Percentiles rank a stretch among this genome's conserved stretches.
Evolutionary conservation across 1,284 basidiomycete species (phyloP).

Genomic region (Cutaneotrichosporon daszewskae): DNA sequence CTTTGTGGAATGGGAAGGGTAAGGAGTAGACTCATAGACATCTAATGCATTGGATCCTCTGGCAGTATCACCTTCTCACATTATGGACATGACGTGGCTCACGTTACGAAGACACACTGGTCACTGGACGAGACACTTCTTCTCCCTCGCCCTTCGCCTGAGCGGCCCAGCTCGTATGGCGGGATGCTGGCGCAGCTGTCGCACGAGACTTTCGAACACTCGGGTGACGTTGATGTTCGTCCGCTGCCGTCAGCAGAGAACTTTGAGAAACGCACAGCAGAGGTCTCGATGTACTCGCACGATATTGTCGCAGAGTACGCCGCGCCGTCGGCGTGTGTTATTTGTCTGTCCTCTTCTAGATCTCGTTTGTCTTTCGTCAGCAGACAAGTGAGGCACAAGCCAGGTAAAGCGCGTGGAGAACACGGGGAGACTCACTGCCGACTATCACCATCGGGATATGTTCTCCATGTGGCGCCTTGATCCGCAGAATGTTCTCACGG

Average conservation of each 20-base stretch:
- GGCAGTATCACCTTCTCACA: no score
- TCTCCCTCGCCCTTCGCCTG: slow-evolving; percentile 1
- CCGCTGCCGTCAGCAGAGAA: slow-evolving; percentile 11
- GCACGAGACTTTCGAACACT: slow-evolving; percentile 26
- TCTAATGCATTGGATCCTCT: no score
- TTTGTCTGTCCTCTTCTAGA: slow-evolving; percentile 28
- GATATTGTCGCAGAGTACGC: slow-evolving; percentile 20
- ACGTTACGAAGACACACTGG: no score
- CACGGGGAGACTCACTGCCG: slow-evolving; percentile 28
- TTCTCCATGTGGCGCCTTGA: slow-evolving; percentile 20
- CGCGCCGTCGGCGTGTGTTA: slow-evolving; percentile 18
- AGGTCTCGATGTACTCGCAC: slow-evolving; percentile 31
- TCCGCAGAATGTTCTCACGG: slow-evolving; percentile 27
- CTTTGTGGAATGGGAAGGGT: no score
- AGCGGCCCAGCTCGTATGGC: neutral
- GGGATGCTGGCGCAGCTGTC: slow-evolving; percentile 20
- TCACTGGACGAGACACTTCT: slow-evolving; percentile 28
- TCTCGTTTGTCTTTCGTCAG: slow-evolving; percentile 33
- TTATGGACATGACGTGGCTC: no score
- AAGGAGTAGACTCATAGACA: no score
- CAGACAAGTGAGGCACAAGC: neutral
- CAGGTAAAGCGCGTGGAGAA: neutral
- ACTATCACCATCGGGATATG: slow-evolving; percentile 34
- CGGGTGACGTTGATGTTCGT: slow-evolving; percentile 17
- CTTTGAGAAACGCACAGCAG: slow-evolving; percentile 22